These are phyloP conservation scores for Nannochloropsis salina DNA, from an alignment of 108 stramenopile genomes.

Conservation along the genomic window DNA sequence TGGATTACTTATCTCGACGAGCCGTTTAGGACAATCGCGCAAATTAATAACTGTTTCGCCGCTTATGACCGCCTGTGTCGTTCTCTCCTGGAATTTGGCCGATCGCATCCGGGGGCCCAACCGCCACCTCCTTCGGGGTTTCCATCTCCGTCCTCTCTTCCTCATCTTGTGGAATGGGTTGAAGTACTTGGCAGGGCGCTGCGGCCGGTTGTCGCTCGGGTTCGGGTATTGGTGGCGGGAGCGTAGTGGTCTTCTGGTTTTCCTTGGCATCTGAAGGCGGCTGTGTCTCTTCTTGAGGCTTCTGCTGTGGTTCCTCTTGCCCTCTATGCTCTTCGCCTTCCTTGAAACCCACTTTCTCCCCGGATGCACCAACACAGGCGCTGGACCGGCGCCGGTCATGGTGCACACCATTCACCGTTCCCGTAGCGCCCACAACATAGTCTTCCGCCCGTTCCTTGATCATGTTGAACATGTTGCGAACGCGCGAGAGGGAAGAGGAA, in stretches of 20 bases:
- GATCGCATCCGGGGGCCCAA: not conserved
- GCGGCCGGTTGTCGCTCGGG: not conserved
- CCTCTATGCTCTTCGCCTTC: not conserved
- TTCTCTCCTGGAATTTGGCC: not conserved
- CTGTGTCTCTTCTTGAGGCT: not conserved
- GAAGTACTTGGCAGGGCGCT: not conserved
- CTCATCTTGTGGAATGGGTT: not conserved
- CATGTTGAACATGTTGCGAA: not conserved
- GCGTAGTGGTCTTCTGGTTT: not conserved
- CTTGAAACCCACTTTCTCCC: not conserved
- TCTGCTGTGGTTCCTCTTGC: not conserved
- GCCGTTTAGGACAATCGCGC: too few species aligned
- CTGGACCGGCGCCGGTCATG: not conserved
- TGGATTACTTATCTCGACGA: too few species aligned
- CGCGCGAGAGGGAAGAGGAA: not conserved
- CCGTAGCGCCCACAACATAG: not conserved
- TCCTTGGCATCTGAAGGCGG: not conserved
- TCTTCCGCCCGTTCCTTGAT: slow-evolving; percentile 10
- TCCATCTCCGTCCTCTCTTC: not conserved
- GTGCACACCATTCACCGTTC: not conserved
- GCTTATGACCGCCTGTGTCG: not conserved
- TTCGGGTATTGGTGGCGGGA: not conserved
- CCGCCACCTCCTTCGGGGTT: not conserved
- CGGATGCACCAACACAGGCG: not conserved
- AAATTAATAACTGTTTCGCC: not conserved